These are phyloP conservation scores for Talaromyces sp. DNA, from an alignment of 2,329 filamentous ascomycete species.

Conservation along the genomic window DNA sequence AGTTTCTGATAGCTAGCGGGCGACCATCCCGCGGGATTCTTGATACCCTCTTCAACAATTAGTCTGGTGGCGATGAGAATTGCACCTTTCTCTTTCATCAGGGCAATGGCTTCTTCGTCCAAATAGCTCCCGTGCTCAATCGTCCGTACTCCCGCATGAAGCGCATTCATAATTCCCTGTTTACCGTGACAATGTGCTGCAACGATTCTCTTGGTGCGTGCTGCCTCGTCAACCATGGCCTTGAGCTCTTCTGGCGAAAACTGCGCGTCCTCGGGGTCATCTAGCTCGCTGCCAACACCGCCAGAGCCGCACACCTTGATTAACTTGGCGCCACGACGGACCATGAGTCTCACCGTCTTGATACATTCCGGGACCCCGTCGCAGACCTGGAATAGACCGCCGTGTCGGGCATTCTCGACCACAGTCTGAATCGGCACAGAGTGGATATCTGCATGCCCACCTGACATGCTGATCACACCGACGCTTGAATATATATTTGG, in stretches of 20 bases:
- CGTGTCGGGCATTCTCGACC: conserved; percentile 25
- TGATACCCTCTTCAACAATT: conserved; percentile 37
- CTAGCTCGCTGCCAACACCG: conserved; percentile 41
- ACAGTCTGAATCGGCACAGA: conserved; percentile 32
- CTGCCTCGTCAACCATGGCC: conserved; percentile 42
- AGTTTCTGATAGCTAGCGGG: conserved; percentile 35
- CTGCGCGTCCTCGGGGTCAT: conserved; percentile 41
- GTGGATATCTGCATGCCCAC: conserved; percentile 46
- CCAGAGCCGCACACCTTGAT: conserved; percentile 46
- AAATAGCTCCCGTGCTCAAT: conserved; percentile 48
- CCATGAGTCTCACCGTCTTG: conserved; percentile 37
- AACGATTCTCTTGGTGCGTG: conserved; percentile 34
- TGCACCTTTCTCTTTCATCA: conserved; percentile 43
- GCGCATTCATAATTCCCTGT: conserved; percentile 42
- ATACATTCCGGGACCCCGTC: conserved; percentile 46
- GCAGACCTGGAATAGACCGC: conserved; percentile 32
- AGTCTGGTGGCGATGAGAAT: conserved; percentile 43
- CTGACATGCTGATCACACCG: conserved; percentile 42
- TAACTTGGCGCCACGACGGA: conserved; percentile 44
- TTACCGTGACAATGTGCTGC: conserved; percentile 45
- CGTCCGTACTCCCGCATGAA: conserved; percentile 41
- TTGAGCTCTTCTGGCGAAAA: conserved; percentile 42
- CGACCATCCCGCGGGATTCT: conserved; percentile 28
- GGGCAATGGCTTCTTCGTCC: conserved; percentile 40
- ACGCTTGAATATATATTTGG: conserved; percentile 48